Evolutionary conservation across 352 stramenopile genomes (phyloP).

Genomic region (Thraustochytrium striatum): DNA sequence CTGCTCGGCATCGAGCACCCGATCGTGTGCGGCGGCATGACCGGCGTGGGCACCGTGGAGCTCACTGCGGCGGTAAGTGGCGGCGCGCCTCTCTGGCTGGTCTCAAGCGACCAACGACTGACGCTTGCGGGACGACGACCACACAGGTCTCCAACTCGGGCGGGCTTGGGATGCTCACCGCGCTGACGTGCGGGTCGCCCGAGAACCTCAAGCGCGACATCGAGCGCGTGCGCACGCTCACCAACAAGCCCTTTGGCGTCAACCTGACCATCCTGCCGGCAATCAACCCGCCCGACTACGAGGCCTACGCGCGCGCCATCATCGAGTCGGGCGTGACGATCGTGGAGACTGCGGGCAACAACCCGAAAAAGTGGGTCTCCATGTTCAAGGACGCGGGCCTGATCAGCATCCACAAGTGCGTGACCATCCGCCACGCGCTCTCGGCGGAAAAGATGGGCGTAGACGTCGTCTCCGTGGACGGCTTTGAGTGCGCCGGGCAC

Average conservation of each 20-base stretch:
- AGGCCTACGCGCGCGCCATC: constrained; percentile 55
- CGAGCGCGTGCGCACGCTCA: constrained; percentile 49
- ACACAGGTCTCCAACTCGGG: constrained; percentile 40
- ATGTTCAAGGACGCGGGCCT: constrained; percentile 56
- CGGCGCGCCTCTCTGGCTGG: background rate
- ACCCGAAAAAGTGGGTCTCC: constrained; percentile 55
- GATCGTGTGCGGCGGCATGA: constrained; percentile 58
- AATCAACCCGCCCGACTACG: constrained; percentile 52
- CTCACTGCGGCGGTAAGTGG: constrained; percentile 54
- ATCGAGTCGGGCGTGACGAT: constrained; percentile 57
- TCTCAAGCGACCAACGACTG: background rate
- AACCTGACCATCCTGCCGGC: constrained; percentile 59
- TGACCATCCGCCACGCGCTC: constrained; percentile 56
- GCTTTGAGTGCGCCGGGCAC: constrained; percentile 60
- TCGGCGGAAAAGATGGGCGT: constrained; percentile 55
- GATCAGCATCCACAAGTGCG: constrained; percentile 59
- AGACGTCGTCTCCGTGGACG: constrained; percentile 57
- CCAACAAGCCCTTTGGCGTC: constrained; percentile 57
- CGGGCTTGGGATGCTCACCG: constrained; percentile 47
- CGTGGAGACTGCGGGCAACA: constrained; percentile 57
- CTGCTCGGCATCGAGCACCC: constrained; percentile 56
- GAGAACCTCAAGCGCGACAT: constrained; percentile 53
- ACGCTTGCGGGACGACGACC: background rate
- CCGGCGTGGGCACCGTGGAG: constrained; percentile 54
- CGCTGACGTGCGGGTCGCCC: constrained; percentile 51